Evolutionary conservation across 2,329 filamentous ascomycete species (phyloP), one percentile per base, ranked within the genome.

Genomic region (Chaetoscypha palmicola): DNA sequence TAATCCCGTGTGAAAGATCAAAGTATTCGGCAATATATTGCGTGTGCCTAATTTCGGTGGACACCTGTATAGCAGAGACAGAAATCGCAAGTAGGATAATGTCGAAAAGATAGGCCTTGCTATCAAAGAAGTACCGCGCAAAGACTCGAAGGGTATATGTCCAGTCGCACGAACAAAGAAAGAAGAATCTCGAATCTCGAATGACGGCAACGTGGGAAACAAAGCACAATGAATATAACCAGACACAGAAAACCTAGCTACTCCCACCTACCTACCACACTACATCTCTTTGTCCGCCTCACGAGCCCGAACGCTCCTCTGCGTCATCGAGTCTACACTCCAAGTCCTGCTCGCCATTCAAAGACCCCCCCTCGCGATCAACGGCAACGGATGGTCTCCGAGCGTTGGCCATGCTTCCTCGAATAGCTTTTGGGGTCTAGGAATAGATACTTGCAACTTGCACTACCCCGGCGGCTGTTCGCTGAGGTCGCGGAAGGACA

Each of bases 101-200:
- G n/a, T n/a, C n/a, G n/a, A n/a, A n/a, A n/a, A n/a, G n/a, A n/a
- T n/a, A n/a, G n/a, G 24, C 12, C 24, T 28, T 12, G 24, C 24
- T 7, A 28, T 28, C 24, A 28, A 28, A 28, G 24, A 28, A 28
- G 7, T 28, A 28, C 24, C 24, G 24, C 24, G 24, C n/a, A n/a
- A n/a, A n/a, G n/a, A n/a, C n/a, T n/a, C n/a, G n/a, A n/a, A n/a
- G n/a, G n/a, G n/a, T n/a, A n/a, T n/a, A n/a, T n/a, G n/a, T n/a
- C n/a, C n/a, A n/a, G n/a, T n/a, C n/a, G n/a, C 32, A 34, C 53
- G 44, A 45, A 50, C 38, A 50, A 59, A 50, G 54, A 56, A 51
- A 50, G 45, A 14, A 20, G 28, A 33, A 28, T 12, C 26, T 30
- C 35, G 24, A 28, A 12, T 7, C 24, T 28, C 24, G 24, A n/a